Base-by-base conservation (phyloP, 2,329 filamentous ascomycete species). In the Alternaria postmessia region DNA sequence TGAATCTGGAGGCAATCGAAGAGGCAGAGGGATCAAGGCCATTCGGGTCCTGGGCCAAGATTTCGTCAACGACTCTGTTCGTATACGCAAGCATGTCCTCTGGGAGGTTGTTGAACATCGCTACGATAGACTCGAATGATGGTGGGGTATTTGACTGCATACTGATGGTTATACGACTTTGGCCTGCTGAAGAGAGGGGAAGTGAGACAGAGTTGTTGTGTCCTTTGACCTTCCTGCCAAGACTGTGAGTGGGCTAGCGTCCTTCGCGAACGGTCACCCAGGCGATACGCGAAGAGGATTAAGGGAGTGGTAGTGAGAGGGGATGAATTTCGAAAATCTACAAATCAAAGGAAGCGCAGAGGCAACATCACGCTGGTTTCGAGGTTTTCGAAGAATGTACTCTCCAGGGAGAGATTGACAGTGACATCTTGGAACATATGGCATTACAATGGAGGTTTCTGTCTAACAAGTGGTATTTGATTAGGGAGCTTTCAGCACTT, bases 131-230 rank as follows among this genome's bases (percentile, higher is more conserved):
- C 0, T 16, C 28, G 16, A 38, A 41, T 3, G 41, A 14, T 8
- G 34, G 41, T 8, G 51, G 43, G 14, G 36, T 32, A 18, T 20
- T 16, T 20, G 7, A 39, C 11, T 14, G n/a, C 51, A 54, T 54
- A n/a, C 11, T 22, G 51, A 36, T 38, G 14, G 3, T 46, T 9
- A n/a, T 44, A 30, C 7, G 32, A n/a, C 20, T 12, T 18, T 51
- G 32, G 20, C 7, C 14, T 38, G 4, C 28, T 48, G 16, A 34
- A 20, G n/a, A 20, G 44, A 48, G 28, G 12, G 18, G 44, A 48
- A 48, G 44, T 32, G 44, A 32, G 28, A 48, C 28, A 34, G 44
- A 14, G 44, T 48, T 48, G 44, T 48, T 34, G 44, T 48, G n/a
- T 11, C 18, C 32, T 34, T 48, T 48, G 44, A 16, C 1, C 44